phyloP scores from a whole-genome alignment of 2,329 filamentous ascomycete species.

The Calonectria hawksworthii region DNA sequence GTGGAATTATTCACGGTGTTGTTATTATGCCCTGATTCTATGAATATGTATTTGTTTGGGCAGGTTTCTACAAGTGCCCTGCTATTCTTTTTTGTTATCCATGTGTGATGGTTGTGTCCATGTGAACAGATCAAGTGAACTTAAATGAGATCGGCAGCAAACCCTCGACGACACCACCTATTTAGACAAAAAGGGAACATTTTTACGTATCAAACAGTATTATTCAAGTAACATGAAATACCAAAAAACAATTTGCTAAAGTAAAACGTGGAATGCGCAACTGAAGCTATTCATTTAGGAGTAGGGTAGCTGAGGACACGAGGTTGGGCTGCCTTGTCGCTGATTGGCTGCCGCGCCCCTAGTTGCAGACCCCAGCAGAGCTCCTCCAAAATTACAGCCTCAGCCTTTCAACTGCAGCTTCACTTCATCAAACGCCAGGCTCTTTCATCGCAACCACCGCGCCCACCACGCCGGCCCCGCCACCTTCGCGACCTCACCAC shows the following conservation, averaged over 20 bases:
- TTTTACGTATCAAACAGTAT: no score
- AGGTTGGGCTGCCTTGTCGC: neutral
- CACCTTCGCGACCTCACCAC: neutral
- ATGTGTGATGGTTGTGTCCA: neutral
- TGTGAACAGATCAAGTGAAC: neutral
- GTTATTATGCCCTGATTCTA: neutral
- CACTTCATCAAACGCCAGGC: constrained; percentile 21
- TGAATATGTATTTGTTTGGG: neutral
- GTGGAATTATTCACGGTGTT: neutral
- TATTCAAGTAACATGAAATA: neutral
- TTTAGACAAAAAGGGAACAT: neutral
- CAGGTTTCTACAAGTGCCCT: neutral
- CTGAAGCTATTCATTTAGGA: neutral
- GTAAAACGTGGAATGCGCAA: neutral
- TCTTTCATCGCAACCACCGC: constrained; percentile 12
- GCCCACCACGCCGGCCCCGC: neutral
- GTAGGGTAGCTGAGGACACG: neutral
- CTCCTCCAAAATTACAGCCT: constrained; percentile 41
- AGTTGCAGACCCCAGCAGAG: constrained; percentile 29
- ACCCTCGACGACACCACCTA: neutral
- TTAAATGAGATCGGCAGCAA: neutral
- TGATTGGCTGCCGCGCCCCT: constrained; percentile 38
- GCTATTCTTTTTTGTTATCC: no score
- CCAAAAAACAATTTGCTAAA: neutral
- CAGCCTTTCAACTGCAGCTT: constrained; percentile 43